Evolutionary conservation across 2,329 filamentous ascomycete species (phyloP).

Genomic region (Xylariaceae sp.): DNA sequence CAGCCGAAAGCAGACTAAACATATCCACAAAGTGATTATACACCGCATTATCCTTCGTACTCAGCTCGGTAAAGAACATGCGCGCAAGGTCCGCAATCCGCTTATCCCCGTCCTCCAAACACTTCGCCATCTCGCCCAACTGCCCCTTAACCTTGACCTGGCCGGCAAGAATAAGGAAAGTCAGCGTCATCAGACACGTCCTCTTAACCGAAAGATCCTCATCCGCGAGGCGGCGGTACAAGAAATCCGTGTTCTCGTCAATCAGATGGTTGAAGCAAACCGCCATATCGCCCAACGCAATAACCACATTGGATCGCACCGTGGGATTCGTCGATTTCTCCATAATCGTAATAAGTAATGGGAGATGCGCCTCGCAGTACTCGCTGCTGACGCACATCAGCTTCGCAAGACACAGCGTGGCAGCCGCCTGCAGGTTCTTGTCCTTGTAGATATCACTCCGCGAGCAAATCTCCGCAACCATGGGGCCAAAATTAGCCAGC

Average conservation of each 20-base stretch:
- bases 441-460: slow-evolving; percentile 92
- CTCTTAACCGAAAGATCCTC: slow-evolving; percentile 85
- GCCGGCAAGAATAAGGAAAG: slow-evolving; percentile 91
- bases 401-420: slow-evolving; percentile 91
- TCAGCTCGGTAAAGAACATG: slow-evolving; percentile 98
- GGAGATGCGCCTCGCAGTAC: slow-evolving; percentile 90
- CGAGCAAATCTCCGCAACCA: slow-evolving; percentile 89
- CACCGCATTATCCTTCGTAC: slow-evolving; percentile 96
- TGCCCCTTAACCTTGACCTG: slow-evolving; percentile 99
- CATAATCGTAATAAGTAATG: slow-evolving; percentile 94
- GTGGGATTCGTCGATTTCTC: slow-evolving; percentile 89
- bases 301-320: slow-evolving; percentile 91
- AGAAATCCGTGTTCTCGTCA: slow-evolving; percentile 97
- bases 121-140: slow-evolving; percentile 98
- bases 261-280: slow-evolving; percentile 99
- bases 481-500: slow-evolving; percentile 81
- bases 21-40: slow-evolving; percentile 99
- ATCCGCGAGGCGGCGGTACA: slow-evolving; percentile 90
- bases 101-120: slow-evolving; percentile 92
- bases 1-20: slow-evolving; percentile 87
- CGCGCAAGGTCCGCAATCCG: slow-evolving; percentile 86
- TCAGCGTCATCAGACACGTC: slow-evolving; percentile 96
- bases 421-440: slow-evolving; percentile 83
- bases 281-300: slow-evolving; percentile 96
- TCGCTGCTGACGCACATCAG: slow-evolving; percentile 97